Base-by-base conservation (phyloP, 2,329 filamentous ascomycete genomes). In the Trichoderma oligosporum region DNA sequence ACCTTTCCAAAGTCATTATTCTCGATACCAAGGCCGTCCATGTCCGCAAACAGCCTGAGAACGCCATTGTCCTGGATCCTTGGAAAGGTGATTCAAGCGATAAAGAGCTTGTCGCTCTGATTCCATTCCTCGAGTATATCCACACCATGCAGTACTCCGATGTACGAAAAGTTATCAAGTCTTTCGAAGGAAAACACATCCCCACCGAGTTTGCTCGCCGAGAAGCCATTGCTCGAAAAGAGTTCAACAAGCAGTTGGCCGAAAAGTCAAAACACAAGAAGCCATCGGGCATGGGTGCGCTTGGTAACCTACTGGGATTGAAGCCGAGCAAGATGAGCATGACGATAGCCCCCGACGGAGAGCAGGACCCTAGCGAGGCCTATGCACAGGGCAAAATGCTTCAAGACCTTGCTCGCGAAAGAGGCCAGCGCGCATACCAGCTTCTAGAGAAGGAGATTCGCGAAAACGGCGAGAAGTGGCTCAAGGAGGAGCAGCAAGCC, bases 101-200 rank as follows among this genome's bases (percentile, higher is more conserved):
- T 73, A 91, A 86, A 69, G 89, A 91, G 45, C 86, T 99, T 9
- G 88, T 99, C 20, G 83, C 86, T 4, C 78, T 97, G 47, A 96
- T 99, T 59, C 94, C 94, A 11, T 97, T 99, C 84, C 85, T 99
- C 61, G 94, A 99, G 76, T 97, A 97, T 74, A 84, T 99, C 63
- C 90, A 91, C 63, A 94, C 91, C 18, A 96, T 97, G 89, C 88
- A 91, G 63, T 89, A 91, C 65, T 80, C 85, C 52, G 94, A 99
- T 67, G 89, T 95, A 12, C 89, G 94, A 64, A 85, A 88, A 66
- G 87, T 94, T 4, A 75, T 97, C 70, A 90, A 89, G 75, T 92
- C 89, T 0, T 96, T 96, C 67, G 85, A 96, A 56, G 92, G 91
- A 71, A 90, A 87, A 69, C 82, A 93, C 66, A 96, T 99, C 57